A percentile compares a stretch with the other conserved stretches of the same genome.
Evolutionary conservation across 331 rosid genomes (phyloP).

Genomic region (Quercus lobata): DNA sequence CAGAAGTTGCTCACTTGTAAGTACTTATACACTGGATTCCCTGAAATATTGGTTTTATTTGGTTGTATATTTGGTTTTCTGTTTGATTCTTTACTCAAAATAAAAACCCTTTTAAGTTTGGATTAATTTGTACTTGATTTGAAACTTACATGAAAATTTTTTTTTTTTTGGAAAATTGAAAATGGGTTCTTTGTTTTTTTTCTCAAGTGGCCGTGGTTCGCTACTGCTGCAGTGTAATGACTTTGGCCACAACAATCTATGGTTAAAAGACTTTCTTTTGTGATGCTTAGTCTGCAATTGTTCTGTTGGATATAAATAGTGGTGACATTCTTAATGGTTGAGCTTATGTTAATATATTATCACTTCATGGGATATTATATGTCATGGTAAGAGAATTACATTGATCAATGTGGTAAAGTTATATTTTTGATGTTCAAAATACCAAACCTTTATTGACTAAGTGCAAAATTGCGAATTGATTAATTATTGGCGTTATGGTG

Average conservation of each 20-base stretch:
- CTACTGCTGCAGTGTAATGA: not conserved
- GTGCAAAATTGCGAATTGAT: not conserved
- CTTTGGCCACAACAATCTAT: slow-evolving; percentile 1
- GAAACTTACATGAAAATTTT: no score
- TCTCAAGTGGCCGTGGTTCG: no score
- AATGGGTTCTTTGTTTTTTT: not conserved
- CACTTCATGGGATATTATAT: not conserved
- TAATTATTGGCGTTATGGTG: not conserved
- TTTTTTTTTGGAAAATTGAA: not conserved
- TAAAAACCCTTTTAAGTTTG: no score
- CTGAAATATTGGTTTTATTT: not conserved
- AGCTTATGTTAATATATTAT: not conserved
- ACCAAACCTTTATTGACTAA: not conserved
- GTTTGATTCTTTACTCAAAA: not conserved
- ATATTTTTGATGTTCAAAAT: not conserved
- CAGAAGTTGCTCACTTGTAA: slow-evolving; percentile 88
- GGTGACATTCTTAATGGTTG: not conserved
- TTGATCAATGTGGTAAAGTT: not conserved
- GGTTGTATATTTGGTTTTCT: not conserved
- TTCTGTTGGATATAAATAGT: not conserved
- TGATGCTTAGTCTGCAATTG: not conserved
- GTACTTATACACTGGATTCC: not conserved
- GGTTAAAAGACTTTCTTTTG: not conserved
- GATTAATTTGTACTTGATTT: no score
- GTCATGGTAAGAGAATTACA: not conserved